Evolutionary conservation across 345 rosid species (phyloP), one percentile per base, ranked within the genome.

Genomic region (Lenwebbia sp.): DNA sequence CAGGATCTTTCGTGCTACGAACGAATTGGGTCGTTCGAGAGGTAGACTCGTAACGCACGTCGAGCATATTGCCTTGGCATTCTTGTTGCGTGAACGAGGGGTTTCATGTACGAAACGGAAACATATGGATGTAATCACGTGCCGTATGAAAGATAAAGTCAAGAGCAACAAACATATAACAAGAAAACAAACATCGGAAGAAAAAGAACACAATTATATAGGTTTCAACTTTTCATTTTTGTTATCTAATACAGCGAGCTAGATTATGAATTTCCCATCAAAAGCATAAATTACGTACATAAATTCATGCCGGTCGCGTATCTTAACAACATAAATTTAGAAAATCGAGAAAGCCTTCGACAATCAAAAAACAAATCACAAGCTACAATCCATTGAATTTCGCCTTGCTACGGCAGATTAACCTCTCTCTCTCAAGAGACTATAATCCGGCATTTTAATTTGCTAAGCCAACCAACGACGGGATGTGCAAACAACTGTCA

Each of bases 61-160:
- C 19, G 6, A 33, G 13, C 3, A 2, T 33, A 1, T 19, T 0
- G 22, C 11, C 6, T 65, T 17, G 23, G 6, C 75, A 65, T 17
- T 40, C 25, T 65, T 33, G 6, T 33, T 13, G 2, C 0, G 1
- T 33, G 44, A 65, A 30, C 5, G 10, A 62, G 74, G 10, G 13
- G 14, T 28, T 60, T 3, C 74, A 60, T 1, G 6, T 28, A 62
- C 11, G 30, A 62, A 17, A 62, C 5, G 1, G 1, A 13, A 62
- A 62, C 14, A 62, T 15, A 62, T 30, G 23, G 5, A 60, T 28
- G 11, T 30, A 14, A 30, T 62, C 22, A 7, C 23, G 0, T 28
- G 3, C 1, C 11, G 0, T 9, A 0, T 15, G 1, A 62, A 62
- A 70, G 5, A 33, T 8, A 70, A 33, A 33, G 25, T 70, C 5